These are phyloP conservation scores for Cicer yamashitae DNA, from an alignment of 306 rosid species.

Conservation along the genomic window DNA sequence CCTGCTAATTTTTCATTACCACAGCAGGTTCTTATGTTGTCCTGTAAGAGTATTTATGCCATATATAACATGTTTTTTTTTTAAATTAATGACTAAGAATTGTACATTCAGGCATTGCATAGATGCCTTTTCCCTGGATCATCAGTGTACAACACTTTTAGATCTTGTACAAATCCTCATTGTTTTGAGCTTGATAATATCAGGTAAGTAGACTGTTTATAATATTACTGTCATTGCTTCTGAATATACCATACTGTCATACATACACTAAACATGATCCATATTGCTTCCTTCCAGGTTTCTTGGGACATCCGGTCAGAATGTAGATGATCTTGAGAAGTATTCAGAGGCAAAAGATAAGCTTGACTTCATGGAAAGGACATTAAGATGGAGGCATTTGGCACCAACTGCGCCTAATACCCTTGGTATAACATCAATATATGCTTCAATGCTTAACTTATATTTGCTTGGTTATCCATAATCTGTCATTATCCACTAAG, in stretches of 20 bases:
- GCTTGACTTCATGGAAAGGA: conserved; percentile 93
- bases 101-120: conserved; percentile 78
- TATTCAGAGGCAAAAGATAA: conserved; percentile 82
- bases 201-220: conserved; percentile 57
- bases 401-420: conserved; percentile 99
- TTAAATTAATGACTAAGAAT: conserved; percentile 48
- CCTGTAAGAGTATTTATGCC: conserved; percentile 34
- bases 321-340: conserved; percentile 86
- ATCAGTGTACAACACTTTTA: conserved; percentile 81
- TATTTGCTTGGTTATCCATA: conserved; percentile 40
- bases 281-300: conserved; percentile 68
- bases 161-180: conserved; percentile 95
- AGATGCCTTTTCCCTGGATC: conserved; percentile 95
- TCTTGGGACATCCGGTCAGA: conserved; percentile 96
- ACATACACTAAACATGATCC: conserved; percentile 35
- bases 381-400: conserved; percentile 91
- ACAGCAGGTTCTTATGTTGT: conserved; percentile 74
- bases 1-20: conserved; percentile 91
- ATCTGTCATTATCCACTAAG: conserved; percentile 23
- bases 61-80: conserved; percentile 37
- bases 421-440: conserved; percentile 67
- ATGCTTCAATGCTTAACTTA: conserved; percentile 31
- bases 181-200: conserved; percentile 80
- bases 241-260: neutral
- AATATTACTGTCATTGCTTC: conserved; percentile 29